phyloP scores from a whole-genome alignment of 768 basidiomycete species.

The Paxillus ammoniavirescens region DNA sequence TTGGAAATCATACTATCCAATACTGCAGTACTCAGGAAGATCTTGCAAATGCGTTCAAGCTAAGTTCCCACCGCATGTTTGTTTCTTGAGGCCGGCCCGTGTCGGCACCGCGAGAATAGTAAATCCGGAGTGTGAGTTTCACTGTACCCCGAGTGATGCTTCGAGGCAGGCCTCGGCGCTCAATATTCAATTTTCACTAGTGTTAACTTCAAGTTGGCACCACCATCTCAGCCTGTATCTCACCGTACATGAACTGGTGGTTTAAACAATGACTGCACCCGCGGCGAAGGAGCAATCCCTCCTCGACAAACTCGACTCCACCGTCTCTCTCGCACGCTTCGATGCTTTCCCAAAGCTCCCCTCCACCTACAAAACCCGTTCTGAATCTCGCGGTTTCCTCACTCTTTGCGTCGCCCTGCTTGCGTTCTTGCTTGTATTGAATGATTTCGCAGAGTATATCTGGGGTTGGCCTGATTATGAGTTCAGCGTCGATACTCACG shows the following conservation, averaged over 20 bases:
- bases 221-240: not conserved
- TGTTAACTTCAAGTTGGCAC: too few species aligned
- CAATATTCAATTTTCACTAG: too few species aligned
- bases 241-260: not conserved
- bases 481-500: constrained; percentile 78
- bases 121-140: too few species aligned
- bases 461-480: constrained; percentile 93
- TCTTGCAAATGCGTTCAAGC: too few species aligned
- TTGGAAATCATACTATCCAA: too few species aligned
- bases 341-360: constrained; percentile 89
- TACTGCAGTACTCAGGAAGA: too few species aligned
- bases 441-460: constrained; percentile 87
- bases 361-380: constrained; percentile 75
- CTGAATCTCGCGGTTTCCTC: constrained; percentile 78
- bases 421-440: constrained; percentile 74
- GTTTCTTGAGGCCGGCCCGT: too few species aligned
- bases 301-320: constrained; percentile 62
- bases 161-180: too few species aligned
- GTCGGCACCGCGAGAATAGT: too few species aligned
- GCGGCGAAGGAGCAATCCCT: constrained; percentile 30
- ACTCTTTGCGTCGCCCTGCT: constrained; percentile 68
- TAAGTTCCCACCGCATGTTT: too few species aligned
- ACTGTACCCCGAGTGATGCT: too few species aligned
- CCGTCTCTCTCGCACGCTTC: constrained; percentile 66
- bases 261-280: constrained; percentile 10